Evolutionary conservation across 148 eudicot species (phyloP).

Genomic region (Vaccinium myrtillus): DNA sequence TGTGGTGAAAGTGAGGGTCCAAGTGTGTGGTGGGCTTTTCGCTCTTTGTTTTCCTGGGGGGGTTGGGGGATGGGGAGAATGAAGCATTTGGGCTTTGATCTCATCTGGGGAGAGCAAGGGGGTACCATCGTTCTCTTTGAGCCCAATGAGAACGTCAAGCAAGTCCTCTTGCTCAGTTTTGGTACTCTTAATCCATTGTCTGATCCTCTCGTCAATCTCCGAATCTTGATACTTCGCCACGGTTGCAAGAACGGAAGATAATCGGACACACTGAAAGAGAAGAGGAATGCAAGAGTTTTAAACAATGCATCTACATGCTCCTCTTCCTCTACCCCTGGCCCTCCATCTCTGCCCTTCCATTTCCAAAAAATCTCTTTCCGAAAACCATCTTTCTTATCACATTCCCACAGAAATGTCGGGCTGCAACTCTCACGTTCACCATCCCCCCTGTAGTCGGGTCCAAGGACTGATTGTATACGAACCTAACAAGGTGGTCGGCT

Average conservation of each 20-base stretch:
- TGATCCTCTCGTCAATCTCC: constrained; percentile 8
- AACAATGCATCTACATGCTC: constrained; percentile 18
- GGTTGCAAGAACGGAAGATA: constrained; percentile 4
- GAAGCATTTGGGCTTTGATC: constrained; percentile 19
- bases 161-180: constrained; percentile 9
- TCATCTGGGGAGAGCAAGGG: constrained; percentile 15
- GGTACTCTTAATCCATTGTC: background rate
- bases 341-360: constrained; percentile 1
- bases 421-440: constrained; percentile 10
- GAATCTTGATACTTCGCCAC: constrained; percentile 12
- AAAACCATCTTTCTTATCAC: constrained; percentile 19
- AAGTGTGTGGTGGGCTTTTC: no score
- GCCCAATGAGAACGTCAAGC: constrained; percentile 18
- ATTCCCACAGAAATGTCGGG: constrained; percentile 19
- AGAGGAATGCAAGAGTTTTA: background rate
- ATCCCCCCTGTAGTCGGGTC: background rate
- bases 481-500: constrained; percentile 18
- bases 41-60: no score
- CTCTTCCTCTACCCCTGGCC: constrained; percentile 13
- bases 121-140: constrained; percentile 2
- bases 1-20: no score
- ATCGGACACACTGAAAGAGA: constrained; percentile 17
- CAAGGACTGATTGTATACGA: background rate
- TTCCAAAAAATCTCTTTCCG: constrained; percentile 16
- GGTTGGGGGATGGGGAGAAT: no score